Percentiles rank a stretch among this genome's conserved stretches.
phyloP scores from a whole-genome alignment of 2,329 filamentous ascomycete genomes.

The Amauroascus verrucosus region DNA sequence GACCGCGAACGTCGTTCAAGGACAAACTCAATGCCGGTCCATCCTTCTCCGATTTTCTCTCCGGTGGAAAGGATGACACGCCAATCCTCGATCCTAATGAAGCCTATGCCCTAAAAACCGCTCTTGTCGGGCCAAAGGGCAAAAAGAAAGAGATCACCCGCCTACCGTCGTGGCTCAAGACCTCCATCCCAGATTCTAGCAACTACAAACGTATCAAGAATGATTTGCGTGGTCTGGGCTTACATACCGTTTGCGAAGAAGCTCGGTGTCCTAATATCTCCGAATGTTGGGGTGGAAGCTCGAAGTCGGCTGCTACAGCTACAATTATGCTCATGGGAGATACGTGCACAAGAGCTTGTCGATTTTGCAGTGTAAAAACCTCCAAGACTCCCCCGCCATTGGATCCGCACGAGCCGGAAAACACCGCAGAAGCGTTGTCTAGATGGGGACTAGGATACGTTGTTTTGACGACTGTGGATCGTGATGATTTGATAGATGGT shows the following conservation, averaged over 20 bases:
- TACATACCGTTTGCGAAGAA: conserved; percentile 97
- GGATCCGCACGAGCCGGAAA: conserved; percentile 91
- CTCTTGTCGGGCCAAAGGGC: conserved; percentile 50
- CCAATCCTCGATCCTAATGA: conserved; percentile 38
- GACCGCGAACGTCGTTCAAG: conserved; percentile 45
- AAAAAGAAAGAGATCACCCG: conserved; percentile 59
- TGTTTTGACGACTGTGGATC: conserved; percentile 84
- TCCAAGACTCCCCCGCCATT: conserved; percentile 63
- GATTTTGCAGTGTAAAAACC: conserved; percentile 97
- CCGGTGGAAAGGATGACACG: conserved; percentile 30
- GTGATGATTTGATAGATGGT: conserved; percentile 82
- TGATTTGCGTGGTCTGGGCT: conserved; percentile 74
- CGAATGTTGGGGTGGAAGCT: conserved; percentile 90
- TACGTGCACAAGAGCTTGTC: conserved; percentile 89
- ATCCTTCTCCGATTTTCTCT: conserved; percentile 54
- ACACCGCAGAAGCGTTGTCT: conserved; percentile 85
- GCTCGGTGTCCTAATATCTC: conserved; percentile 94
- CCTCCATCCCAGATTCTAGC: conserved; percentile 72
- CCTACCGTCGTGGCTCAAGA: conserved; percentile 91
- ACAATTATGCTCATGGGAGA: conserved; percentile 99
- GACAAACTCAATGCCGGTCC: conserved; percentile 56
- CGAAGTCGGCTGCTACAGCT: conserved; percentile 82
- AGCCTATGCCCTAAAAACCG: conserved; percentile 52
- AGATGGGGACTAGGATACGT: conserved; percentile 95
- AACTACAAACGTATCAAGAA: conserved; percentile 94